Evolutionary conservation across 768 basidiomycete species (phyloP).

Genomic region (Punctularia strigosozonata): DNA sequence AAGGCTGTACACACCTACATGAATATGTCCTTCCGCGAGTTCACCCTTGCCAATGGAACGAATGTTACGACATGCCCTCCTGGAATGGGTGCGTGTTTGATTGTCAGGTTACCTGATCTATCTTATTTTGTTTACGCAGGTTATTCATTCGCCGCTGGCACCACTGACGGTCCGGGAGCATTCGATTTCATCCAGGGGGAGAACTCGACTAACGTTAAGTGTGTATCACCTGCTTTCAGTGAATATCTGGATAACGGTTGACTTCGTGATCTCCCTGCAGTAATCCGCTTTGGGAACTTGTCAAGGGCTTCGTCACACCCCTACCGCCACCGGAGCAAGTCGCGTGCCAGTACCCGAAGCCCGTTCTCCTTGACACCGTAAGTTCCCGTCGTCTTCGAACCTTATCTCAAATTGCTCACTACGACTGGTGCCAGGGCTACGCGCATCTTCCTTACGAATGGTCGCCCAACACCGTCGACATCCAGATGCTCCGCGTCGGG

Average conservation of each 20-base stretch:
- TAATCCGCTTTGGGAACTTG: constrained; percentile 74
- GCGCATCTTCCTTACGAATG: constrained; percentile 61
- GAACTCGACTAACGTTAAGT: constrained; percentile 50
- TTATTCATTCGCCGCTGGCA: constrained; percentile 69
- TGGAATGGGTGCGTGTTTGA: constrained; percentile 45
- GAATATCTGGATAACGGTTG: constrained; percentile 5
- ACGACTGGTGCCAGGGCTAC: constrained; percentile 34
- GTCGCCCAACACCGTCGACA: constrained; percentile 61
- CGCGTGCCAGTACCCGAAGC: constrained; percentile 68
- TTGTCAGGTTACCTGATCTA: constrained; percentile 3
- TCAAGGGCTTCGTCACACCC: constrained; percentile 64
- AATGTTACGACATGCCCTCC: constrained; percentile 64
- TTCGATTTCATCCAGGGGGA: constrained; percentile 71
- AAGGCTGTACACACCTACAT: constrained; percentile 61
- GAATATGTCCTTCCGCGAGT: constrained; percentile 61
- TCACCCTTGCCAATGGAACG: constrained; percentile 55
- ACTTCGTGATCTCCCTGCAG: constrained; percentile 18
- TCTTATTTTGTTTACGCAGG: constrained; percentile 26
- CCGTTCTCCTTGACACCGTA: constrained; percentile 66
- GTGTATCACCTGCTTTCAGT: constrained; percentile 5
- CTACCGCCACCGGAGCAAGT: constrained; percentile 46
- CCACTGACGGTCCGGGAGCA: constrained; percentile 74
- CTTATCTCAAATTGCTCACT: constrained; percentile 6
- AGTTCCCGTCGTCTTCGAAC: constrained; percentile 12
- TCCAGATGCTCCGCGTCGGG: constrained; percentile 70